These are phyloP conservation scores for Platanus orientalis DNA, from an alignment of 164 flowering plant genomes.

Conservation along the genomic window DNA sequence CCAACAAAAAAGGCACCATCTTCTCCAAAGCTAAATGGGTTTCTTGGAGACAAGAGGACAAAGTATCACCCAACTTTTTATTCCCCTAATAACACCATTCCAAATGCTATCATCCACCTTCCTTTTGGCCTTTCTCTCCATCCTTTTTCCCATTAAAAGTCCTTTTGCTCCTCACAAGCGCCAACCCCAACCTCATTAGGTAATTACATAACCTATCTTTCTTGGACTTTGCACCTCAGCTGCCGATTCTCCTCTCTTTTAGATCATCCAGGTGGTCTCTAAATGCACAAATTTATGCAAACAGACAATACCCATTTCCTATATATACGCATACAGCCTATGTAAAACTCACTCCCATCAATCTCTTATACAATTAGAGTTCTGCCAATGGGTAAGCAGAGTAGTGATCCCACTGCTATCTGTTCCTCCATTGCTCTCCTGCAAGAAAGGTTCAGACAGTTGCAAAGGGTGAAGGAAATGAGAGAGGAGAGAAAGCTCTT, in stretches of 20 bases:
- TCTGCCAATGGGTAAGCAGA: slow-evolving; percentile 28
- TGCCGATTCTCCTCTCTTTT: slow-evolving; percentile 48
- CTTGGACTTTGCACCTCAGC: slow-evolving; percentile 43
- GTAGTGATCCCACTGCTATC: slow-evolving; percentile 18
- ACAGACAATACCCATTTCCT: slow-evolving; percentile 17
- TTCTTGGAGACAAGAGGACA: slow-evolving; percentile 34
- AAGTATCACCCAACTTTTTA: slow-evolving; percentile 33
- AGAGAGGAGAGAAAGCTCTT: slow-evolving; percentile 53
- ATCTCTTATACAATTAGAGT: slow-evolving; percentile 1
- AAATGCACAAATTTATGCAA: slow-evolving; percentile 10
- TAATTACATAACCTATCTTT: slow-evolving; percentile 28
- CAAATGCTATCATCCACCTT: slow-evolving; percentile 44
- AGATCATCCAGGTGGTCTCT: slow-evolving; percentile 14
- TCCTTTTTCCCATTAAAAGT: slow-evolving; percentile 28
- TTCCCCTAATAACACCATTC: slow-evolving; percentile 49
- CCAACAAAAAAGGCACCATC: slow-evolving; percentile 25
- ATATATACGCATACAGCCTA: slow-evolving; percentile 12
- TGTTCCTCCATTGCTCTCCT: slow-evolving; percentile 43
- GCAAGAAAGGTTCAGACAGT: slow-evolving; percentile 43
- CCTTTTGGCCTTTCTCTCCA: slow-evolving; percentile 29
- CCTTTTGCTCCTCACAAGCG: slow-evolving; percentile 28
- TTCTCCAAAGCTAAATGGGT: slow-evolving; percentile 34
- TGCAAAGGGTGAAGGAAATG: slow-evolving; percentile 38
- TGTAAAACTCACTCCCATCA: not conserved
- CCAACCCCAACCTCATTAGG: slow-evolving; percentile 22